These are phyloP conservation scores for Lactarius tabidus DNA, from an alignment of 768 basidiomycete genomes.

Conservation along the genomic window DNA sequence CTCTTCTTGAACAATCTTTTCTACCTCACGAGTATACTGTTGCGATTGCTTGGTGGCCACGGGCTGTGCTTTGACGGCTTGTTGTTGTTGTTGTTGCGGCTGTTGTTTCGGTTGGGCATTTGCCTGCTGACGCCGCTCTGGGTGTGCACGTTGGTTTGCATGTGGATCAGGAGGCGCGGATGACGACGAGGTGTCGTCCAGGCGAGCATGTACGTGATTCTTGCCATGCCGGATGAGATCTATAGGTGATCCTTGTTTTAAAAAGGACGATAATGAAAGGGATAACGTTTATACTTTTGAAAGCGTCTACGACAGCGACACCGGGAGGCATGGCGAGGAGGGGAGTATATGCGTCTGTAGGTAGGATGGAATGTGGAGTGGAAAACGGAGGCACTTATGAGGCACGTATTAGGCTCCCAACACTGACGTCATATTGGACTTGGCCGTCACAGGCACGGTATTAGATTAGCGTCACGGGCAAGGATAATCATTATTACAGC, in stretches of 20 bases:
- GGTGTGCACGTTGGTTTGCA: constrained; percentile 26
- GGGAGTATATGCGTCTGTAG: background rate
- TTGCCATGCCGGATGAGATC: constrained; percentile 56
- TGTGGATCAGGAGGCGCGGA: constrained; percentile 15
- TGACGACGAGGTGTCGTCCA: constrained; percentile 21
- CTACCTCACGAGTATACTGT: constrained; percentile 45
- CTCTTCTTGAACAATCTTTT: constrained; percentile 73
- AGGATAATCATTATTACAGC: background rate
- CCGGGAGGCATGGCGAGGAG: constrained; percentile 16
- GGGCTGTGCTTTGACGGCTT: constrained; percentile 11
- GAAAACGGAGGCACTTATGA: background rate
- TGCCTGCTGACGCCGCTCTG: constrained; percentile 33
- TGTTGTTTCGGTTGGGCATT: constrained; percentile 34
- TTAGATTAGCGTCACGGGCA: background rate
- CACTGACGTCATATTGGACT: constrained; percentile 18
- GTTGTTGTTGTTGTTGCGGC: constrained; percentile 34
- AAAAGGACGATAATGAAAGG: background rate
- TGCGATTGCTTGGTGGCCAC: constrained; percentile 22
- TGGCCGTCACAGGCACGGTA: background rate
- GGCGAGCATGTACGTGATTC: constrained; percentile 32
- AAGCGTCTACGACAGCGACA: constrained; percentile 25
- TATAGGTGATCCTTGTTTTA: constrained; percentile 27
- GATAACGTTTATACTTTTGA: constrained; percentile 20
- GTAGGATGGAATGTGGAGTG: background rate
- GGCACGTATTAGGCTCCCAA: background rate